phyloP scores from a whole-genome alignment of 768 basidiomycete genomes.

The Rhodotorula graminis region DNA sequence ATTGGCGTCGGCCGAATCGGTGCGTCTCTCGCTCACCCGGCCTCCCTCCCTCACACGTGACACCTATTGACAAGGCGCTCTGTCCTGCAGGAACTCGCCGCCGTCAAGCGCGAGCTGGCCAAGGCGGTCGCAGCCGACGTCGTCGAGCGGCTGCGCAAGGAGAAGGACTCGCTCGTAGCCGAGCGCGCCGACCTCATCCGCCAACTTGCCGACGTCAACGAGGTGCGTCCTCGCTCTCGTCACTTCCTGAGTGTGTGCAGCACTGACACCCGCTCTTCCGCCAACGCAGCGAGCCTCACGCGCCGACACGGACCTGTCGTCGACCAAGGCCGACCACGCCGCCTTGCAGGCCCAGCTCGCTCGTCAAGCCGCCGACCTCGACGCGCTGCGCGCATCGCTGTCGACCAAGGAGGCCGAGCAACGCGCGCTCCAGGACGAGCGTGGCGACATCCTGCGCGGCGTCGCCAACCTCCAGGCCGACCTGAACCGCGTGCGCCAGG shows the following conservation, averaged over 20 bases:
- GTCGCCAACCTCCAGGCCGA: slow-evolving; percentile 69
- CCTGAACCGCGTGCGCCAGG: slow-evolving; percentile 65
- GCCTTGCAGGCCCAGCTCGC: slow-evolving; percentile 69
- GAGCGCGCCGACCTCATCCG: slow-evolving; percentile 72
- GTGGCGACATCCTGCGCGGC: slow-evolving; percentile 61
- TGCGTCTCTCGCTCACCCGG: background rate
- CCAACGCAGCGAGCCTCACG: slow-evolving; percentile 56
- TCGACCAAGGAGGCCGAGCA: slow-evolving; percentile 52
- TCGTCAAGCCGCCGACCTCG: slow-evolving; percentile 64
- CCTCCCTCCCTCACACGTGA: background rate
- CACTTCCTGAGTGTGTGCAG: rapidly evolving
- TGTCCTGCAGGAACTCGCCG: slow-evolving; percentile 15
- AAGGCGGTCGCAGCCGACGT: slow-evolving; percentile 49
- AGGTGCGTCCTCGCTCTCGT: slow-evolving; percentile 51
- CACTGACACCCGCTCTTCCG: background rate
- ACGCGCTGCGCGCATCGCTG: slow-evolving; percentile 53
- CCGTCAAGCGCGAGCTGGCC: slow-evolving; percentile 1
- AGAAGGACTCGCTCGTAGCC: slow-evolving; percentile 62
- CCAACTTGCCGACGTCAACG: slow-evolving; percentile 61
- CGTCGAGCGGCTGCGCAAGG: slow-evolving; percentile 70
- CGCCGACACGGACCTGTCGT: slow-evolving; percentile 60
- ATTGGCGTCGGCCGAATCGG: slow-evolving; percentile 5
- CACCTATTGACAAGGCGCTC: background rate
- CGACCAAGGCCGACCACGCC: slow-evolving; percentile 64
- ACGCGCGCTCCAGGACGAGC: slow-evolving; percentile 62